Conservation (phyloP, 2,329 filamentous ascomycete genomes). For the Piedraia hortae region DNA sequence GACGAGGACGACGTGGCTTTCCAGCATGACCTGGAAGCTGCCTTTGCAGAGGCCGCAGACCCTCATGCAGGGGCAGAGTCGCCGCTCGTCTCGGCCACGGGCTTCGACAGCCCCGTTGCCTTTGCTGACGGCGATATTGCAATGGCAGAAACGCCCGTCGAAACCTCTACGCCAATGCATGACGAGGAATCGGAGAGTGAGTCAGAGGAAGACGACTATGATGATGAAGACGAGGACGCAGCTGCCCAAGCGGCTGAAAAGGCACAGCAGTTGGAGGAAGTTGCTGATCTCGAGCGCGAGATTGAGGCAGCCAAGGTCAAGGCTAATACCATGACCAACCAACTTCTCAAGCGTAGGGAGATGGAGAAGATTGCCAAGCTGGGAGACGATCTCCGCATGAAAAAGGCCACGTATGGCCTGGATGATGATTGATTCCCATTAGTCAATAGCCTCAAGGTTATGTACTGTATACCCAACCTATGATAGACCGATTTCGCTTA, state of each 20-base stretch:
- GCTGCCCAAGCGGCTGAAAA: slow-evolving; percentile 20
- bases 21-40: slow-evolving; percentile 11
- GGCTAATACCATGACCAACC: slow-evolving; percentile 16
- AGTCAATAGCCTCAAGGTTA: too few relatives aligned
- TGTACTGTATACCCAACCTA: too few relatives aligned
- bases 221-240: slow-evolving; percentile 25
- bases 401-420: slow-evolving; percentile 18
- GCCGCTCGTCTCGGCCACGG: slow-evolving; percentile 6
- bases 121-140: too few relatives aligned
- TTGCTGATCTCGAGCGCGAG: slow-evolving; percentile 25
- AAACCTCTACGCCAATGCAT: slow-evolving; percentile 1
- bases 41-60: slow-evolving; percentile 14
- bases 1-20: slow-evolving; percentile 9
- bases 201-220: slow-evolving; percentile 16
- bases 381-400: slow-evolving; percentile 26
- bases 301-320: slow-evolving; percentile 16
- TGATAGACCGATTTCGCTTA: too few relatives aligned
- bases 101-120: slow-evolving; percentile 5
- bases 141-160: slow-evolving; percentile 4
- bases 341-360: slow-evolving; percentile 23
- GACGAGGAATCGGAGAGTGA: slow-evolving; percentile 14
- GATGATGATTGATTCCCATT: too few relatives aligned
- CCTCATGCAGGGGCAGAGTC: slow-evolving; percentile 8
- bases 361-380: slow-evolving; percentile 22
- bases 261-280: slow-evolving; percentile 23